Conservation (phyloP, 148 eudicot genomes). For the Camellia lanceoleosa region DNA sequence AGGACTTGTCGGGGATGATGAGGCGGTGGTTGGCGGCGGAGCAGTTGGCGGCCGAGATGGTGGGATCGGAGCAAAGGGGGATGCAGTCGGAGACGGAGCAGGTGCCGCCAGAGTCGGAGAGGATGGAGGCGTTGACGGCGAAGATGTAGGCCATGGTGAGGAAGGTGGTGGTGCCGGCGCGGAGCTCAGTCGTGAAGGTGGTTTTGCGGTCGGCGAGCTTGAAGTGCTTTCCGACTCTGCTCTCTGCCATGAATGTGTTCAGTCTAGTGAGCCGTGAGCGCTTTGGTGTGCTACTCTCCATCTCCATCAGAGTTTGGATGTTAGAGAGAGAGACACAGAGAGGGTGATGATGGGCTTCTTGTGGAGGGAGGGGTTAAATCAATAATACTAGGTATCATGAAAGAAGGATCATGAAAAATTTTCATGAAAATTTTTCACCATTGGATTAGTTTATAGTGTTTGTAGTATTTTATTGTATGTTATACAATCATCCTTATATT, state of each 20-base stretch:
- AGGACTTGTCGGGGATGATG: conserved; percentile 48
- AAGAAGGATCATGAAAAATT: too few relatives aligned
- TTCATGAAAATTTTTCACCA: too few relatives aligned
- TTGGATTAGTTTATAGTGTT: too few relatives aligned
- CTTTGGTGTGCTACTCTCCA: conserved; percentile 21
- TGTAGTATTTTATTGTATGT: too few relatives aligned
- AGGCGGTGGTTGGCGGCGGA: conserved; percentile 30
- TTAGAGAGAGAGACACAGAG: too few relatives aligned
- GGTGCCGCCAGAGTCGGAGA: conserved; percentile 77
- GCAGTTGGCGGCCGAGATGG: conserved; percentile 38
- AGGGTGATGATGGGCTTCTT: too few relatives aligned
- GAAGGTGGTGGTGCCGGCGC: conserved; percentile 56
- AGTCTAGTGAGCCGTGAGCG: conserved; percentile 36
- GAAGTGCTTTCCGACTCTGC: conserved; percentile 53
- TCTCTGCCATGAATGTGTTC: conserved; percentile 49
- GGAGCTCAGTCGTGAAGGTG: too few relatives aligned
- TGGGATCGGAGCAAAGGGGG: conserved; percentile 61
- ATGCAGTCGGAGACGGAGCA: conserved; percentile 76
- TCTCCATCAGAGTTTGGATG: conserved; percentile 17
- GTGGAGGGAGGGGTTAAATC: too few relatives aligned
- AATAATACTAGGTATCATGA: too few relatives aligned
- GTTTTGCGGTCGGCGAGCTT: conserved; percentile 3
- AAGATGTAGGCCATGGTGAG: conserved; percentile 98
- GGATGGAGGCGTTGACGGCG: conserved; percentile 84
- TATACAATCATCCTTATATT: too few relatives aligned